Evolutionary conservation across 2,329 filamentous ascomycete genomes (phyloP), one percentile per base, ranked within the genome.

Genomic region (Trichoderma hamatum): DNA sequence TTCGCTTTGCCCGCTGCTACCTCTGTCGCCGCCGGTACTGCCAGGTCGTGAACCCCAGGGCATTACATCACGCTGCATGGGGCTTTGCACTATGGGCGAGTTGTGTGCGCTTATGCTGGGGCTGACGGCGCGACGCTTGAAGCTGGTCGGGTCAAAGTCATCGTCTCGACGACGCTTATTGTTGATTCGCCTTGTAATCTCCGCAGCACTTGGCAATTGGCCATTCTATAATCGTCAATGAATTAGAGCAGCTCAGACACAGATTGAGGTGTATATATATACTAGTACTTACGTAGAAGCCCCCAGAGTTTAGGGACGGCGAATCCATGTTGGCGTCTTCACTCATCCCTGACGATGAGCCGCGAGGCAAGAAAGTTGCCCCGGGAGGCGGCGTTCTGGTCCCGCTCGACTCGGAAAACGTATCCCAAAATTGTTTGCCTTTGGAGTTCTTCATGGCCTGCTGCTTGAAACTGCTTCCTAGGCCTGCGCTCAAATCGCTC

Each of bases 21-120:
- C 81, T 70, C 82, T 80, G 19, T 83, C 86, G 66, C 81, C 88
- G 73, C 80, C 86, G 71, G 86, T 89, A 72, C 88, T 90, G 5
- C 89, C 84, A 39, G 91, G 86, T 19, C 90, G 84, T 7, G 89
- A 90, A n/a, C 91, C 90, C 91, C 92, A 94, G 0, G 90, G 85
- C 63, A 85, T 86, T 54, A 82, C 82, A 72, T 94, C 92, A 59
- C 90, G 86, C 76, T 95, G 89, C 72, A 92, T 86, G 1, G 94
- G 93, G 67, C 92, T 95, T 77, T 97, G 93, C 74, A 95, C 87
- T 43, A 97, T 85, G 1, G 95, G 95, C 71, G 92, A 96, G 79
- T 95, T 96, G 75, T 97, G 93, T 1, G 91, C 90, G 78, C 93
- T 97, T 84, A 97, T 90, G 19, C 94, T 93, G 0, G 95, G 95